Evolutionary conservation across 345 rosid genomes (phyloP), one percentile per base, ranked within the genome.

Genomic region (Melaleuca alternifolia): DNA sequence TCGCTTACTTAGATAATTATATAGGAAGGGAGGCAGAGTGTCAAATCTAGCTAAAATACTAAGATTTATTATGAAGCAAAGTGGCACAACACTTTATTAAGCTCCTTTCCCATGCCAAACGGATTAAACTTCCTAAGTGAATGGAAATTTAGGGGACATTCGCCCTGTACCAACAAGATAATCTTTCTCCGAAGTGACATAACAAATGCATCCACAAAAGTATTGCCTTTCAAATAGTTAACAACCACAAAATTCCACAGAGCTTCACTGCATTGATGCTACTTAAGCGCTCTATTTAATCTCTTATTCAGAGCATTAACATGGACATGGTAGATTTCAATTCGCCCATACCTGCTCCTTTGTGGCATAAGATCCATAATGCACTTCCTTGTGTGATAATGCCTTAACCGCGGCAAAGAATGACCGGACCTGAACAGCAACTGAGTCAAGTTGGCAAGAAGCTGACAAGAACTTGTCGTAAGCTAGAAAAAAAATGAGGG

Each of bases 291-390:
- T 18, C 20, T 33, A 71, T 33, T 33, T 71, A 37, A 37, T 71
- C 48, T 37, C 81, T 0, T 44, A 37, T 71, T 71, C 13, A 71
- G 48, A 37, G 26, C 33, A 71, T 71, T 71, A 71, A 71, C 79
- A 71, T 71, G 79, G 79, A 62, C 21, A 62, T 7, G 21, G 5
- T 33, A 71, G 48, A 37, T 37, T 71, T 71, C 81, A 37, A 37
- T 18, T 52, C 18, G 37, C n/a, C 48, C 51, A 7, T 81, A 93
- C 97, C 93, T 93, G 95, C 77, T 94, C 97, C 11, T 86, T 87
- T 26, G 94, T 91, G 57, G 97, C 95, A 88, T 91, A 86, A 48
- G 92, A 88, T 75, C 95, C 97, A 86, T 92, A 92, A 85, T 92
- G 93, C 85, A 93, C 90, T 61, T 94, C 95, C 88, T 90, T 94